Percentiles rank a stretch among this genome's conserved stretches.
phyloP scores from a whole-genome alignment of 257 asterid genomes.

The Przewalskia tangutica region DNA sequence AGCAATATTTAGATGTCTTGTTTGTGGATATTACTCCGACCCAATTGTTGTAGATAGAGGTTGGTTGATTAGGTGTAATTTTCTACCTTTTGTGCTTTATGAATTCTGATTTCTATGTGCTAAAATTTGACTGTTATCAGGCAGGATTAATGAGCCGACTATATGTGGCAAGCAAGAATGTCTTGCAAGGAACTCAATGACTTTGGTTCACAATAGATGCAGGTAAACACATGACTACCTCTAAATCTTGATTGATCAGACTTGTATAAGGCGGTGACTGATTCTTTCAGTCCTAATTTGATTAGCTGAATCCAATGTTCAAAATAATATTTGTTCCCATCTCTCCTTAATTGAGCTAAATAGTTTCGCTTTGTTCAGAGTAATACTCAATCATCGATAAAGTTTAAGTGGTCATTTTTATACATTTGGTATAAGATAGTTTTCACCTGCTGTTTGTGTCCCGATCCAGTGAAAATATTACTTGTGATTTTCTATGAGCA shows the following conservation, averaged over 20 bases:
- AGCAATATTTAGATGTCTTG: conserved; percentile 91
- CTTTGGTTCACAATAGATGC: conserved; percentile 93
- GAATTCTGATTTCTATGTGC: not conserved
- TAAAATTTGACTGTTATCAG: conserved; percentile 28
- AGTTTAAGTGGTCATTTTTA: not conserved
- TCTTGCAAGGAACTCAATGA: conserved; percentile 77
- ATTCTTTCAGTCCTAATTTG: not conserved
- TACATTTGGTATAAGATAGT: not conserved
- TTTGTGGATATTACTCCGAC: conserved; percentile 87
- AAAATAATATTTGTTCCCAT: not conserved
- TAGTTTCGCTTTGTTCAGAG: not conserved
- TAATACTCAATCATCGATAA: not conserved
- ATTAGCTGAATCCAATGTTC: not conserved
- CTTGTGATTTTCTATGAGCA: not conserved
- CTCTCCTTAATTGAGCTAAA: too few relatives aligned
- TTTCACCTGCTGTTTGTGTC: not conserved
- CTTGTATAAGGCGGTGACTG: not conserved
- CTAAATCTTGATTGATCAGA: not conserved
- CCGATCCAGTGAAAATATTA: not conserved
- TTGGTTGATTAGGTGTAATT: conserved; percentile 11
- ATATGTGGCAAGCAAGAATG: conserved; percentile 81
- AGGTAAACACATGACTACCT: conserved; percentile 34
- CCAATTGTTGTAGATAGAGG: conserved; percentile 91
- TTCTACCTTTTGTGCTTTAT: not conserved
- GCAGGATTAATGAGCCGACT: conserved; percentile 78